These are phyloP conservation scores for Leptographium lundbergii DNA, from an alignment of 2,329 filamentous ascomycete genomes.

Conservation along the genomic window DNA sequence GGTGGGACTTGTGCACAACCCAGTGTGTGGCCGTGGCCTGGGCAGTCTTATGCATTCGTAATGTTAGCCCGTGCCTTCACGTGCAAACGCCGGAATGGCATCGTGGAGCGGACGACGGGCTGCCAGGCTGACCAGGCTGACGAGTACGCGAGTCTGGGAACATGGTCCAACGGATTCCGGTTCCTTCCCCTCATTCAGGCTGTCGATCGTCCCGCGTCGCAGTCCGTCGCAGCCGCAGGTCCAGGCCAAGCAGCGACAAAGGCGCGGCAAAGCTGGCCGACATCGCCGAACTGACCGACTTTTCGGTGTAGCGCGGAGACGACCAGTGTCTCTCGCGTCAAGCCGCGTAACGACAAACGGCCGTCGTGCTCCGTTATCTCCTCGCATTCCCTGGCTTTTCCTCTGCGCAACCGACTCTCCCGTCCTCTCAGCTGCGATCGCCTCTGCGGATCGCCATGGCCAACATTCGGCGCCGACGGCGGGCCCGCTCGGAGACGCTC, in stretches of 20 bases:
- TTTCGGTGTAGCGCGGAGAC: neutral
- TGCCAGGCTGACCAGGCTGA: neutral
- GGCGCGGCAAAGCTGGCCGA: neutral
- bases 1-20: neutral
- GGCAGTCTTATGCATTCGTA: no score
- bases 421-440: no score
- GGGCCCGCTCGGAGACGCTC: neutral
- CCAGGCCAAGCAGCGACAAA: neutral
- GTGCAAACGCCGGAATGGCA: no score
- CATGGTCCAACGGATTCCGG: no score
- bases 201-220: no score
- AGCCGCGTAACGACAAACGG: neutral
- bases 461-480: neutral
- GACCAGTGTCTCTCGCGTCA: neutral
- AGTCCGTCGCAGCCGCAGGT: no score
- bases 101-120: no score
- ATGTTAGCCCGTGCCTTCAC: no score
- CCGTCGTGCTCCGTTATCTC: neutral
- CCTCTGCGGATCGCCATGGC: neutral
- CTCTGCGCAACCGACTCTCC: no score
- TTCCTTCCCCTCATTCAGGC: no score
- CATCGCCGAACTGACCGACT: neutral
- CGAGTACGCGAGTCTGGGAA: neutral
- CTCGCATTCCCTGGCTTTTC: no score
- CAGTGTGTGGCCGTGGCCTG: neutral